phyloP scores from a whole-genome alignment of 495 filamentous ascomycete genomes.

The Neurospora cerealis region DNA sequence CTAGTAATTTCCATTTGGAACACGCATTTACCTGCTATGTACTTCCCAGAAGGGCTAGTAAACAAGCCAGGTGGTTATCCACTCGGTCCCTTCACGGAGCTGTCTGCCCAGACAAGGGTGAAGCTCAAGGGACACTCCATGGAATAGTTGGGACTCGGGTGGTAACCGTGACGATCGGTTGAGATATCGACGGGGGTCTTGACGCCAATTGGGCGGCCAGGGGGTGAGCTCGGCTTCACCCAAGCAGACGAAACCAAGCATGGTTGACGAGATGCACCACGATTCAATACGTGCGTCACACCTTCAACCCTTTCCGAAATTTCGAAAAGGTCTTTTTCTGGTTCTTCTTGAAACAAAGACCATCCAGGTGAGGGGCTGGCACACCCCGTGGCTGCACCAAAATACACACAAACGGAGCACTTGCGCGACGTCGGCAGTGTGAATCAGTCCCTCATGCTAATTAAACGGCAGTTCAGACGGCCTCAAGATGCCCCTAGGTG shows the following conservation, averaged over 20 bases:
- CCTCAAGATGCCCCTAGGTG: neutral
- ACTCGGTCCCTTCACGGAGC: neutral
- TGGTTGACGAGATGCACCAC: neutral
- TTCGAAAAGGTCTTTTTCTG: neutral
- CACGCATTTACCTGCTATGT: neutral
- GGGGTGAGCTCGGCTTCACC: neutral
- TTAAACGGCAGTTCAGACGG: neutral
- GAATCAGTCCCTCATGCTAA: neutral
- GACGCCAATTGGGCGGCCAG: neutral
- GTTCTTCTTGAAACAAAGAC: neutral
- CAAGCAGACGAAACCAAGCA: neutral
- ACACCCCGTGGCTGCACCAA: neutral
- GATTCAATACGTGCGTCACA: constrained; percentile 10
- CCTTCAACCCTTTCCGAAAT: neutral
- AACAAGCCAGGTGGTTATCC: neutral
- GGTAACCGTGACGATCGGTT: neutral
- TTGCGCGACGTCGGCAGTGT: neutral
- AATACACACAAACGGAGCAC: neutral
- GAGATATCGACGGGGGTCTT: constrained; percentile 1
- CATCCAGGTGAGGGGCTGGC: neutral
- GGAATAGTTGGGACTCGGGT: neutral
- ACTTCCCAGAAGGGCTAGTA: neutral
- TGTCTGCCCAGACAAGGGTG: neutral
- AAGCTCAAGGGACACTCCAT: neutral
- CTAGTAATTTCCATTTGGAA: neutral